Evolutionary conservation across 164 flowering plant genomes (phyloP).

Genomic region (Macadamia tetraphylla): DNA sequence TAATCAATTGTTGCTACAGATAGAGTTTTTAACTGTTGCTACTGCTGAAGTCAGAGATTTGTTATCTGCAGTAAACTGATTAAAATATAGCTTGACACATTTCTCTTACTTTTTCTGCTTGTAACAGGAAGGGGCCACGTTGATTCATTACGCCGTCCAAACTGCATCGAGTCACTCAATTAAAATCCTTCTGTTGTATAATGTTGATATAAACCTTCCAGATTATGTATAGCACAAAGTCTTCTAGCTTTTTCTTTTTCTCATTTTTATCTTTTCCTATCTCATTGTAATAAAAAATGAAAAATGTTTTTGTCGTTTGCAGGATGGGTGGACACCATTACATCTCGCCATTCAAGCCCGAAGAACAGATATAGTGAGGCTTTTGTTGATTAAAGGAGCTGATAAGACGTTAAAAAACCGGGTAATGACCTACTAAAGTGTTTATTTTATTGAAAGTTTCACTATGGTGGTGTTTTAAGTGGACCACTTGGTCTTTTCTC

Average conservation of each 20-base stretch:
- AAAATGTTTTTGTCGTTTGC: slow-evolving; percentile 7
- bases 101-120: slow-evolving; percentile 5
- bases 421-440: slow-evolving; percentile 33
- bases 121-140: slow-evolving; percentile 82
- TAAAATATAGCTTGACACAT: background rate
- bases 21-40: too few species aligned
- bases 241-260: background rate
- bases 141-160: slow-evolving; percentile 92
- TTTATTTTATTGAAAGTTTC: background rate
- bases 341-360: slow-evolving; percentile 87
- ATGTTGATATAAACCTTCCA: slow-evolving; percentile 77
- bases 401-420: slow-evolving; percentile 60
- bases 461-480: background rate
- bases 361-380: slow-evolving; percentile 78
- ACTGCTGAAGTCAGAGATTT: too few species aligned
- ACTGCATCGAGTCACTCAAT: slow-evolving; percentile 67
- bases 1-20: too few species aligned
- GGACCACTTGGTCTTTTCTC: background rate
- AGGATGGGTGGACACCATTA: slow-evolving; percentile 98
- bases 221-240: slow-evolving; percentile 54
- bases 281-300: background rate
- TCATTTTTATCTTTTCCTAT: background rate
- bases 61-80: background rate
- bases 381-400: slow-evolving; percentile 87
- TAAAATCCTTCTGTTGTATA: slow-evolving; percentile 71